These are phyloP conservation scores for Cryptosporidium andersoni DNA, from an alignment of 169 alveolate species.

Conservation along the genomic window DNA sequence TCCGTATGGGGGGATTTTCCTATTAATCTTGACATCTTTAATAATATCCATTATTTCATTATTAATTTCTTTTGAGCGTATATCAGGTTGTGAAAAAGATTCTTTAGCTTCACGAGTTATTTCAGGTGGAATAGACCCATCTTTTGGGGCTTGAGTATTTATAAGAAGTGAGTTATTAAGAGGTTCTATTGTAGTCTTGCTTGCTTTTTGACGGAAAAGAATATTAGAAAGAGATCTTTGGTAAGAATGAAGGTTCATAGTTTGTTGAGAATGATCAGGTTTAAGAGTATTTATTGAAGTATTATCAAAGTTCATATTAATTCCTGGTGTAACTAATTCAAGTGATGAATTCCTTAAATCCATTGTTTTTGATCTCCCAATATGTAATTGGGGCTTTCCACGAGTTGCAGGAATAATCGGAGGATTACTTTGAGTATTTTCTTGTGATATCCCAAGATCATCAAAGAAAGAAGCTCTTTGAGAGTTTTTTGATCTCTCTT, in stretches of 20 bases:
- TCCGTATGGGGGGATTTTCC: slow-evolving; percentile 48
- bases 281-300: too few relatives aligned
- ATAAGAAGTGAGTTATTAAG: too few relatives aligned
- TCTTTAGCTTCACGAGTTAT: not conserved
- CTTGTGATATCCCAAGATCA: not conserved
- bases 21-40: slow-evolving; percentile 23
- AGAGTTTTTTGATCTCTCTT: slow-evolving; percentile 74
- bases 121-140: slow-evolving; percentile 8
- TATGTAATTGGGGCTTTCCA: too few relatives aligned
- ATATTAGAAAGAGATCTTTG: too few relatives aligned
- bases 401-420: not conserved
- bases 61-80: not conserved
- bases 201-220: too few relatives aligned
- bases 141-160: slow-evolving; percentile 1
- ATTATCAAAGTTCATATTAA: too few relatives aligned
- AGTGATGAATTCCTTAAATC: too few relatives aligned
- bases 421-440: not conserved
- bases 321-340: too few relatives aligned
- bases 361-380: too few relatives aligned
- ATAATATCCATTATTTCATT: slow-evolving; percentile 15
- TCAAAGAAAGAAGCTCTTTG: slow-evolving; percentile 62
- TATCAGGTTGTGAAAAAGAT: not conserved
- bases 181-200: too few relatives aligned
- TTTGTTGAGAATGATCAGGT: too few relatives aligned
- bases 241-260: too few relatives aligned